A percentile compares a stretch with the other conserved stretches of the same genome.
Conservation (phyloP, 441 rosid species). For the Flueggea neowawraea region DNA sequence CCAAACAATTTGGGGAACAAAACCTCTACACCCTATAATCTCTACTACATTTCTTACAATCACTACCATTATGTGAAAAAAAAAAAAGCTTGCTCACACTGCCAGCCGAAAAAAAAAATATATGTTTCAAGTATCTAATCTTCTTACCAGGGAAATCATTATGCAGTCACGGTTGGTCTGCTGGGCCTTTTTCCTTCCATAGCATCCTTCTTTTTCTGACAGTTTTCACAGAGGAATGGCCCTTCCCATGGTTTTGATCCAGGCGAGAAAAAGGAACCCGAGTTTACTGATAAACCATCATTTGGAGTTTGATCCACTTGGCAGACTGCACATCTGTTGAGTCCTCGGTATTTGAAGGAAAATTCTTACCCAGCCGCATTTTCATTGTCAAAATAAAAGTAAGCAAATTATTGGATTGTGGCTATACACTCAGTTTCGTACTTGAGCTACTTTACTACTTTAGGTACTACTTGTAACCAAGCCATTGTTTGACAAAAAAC, state of each 20-base stretch:
- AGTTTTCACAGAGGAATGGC: constrained; percentile 79
- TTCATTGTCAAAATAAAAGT: not conserved
- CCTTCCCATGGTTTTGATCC: constrained; percentile 90
- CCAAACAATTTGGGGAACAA: constrained; percentile 21
- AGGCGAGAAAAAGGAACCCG: constrained; percentile 57
- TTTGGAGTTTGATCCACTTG: constrained; percentile 77
- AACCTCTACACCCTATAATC: constrained; percentile 33
- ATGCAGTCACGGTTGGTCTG: constrained; percentile 47
- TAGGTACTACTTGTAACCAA: too few species aligned
- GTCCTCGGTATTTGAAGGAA: constrained; percentile 47
- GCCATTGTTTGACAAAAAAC: not conserved
- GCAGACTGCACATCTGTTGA: constrained; percentile 89
- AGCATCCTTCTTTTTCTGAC: constrained; percentile 94
- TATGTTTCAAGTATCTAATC: constrained; percentile 42
- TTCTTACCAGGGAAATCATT: constrained; percentile 28
- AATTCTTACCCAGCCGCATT: constrained; percentile 82
- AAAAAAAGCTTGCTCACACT: constrained; percentile 44
- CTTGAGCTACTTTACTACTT: too few species aligned
- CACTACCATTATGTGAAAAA: constrained; percentile 23
- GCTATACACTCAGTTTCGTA: too few species aligned
- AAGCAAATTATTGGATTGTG: not conserved
- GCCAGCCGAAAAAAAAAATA: constrained; percentile 29
- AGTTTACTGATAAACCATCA: constrained; percentile 50
- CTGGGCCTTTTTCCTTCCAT: constrained; percentile 95
- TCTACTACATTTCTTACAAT: constrained; percentile 45